phyloP scores from a whole-genome alignment of 2,329 filamentous ascomycete genomes.

The Pestalotiopsis sp. region DNA sequence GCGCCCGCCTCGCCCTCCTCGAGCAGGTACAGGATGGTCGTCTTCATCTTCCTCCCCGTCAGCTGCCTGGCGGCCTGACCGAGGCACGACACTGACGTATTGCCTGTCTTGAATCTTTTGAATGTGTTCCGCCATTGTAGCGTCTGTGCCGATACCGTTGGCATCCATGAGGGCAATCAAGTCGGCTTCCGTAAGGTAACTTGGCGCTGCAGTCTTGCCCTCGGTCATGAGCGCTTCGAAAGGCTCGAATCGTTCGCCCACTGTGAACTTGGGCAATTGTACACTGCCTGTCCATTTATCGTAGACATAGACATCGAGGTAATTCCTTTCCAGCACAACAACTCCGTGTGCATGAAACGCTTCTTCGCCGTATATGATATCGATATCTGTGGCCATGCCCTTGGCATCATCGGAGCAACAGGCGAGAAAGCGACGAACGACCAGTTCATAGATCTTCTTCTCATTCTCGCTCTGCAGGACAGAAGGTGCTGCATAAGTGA shows the following conservation, averaged over 20 bases:
- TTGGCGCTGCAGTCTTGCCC: conserved; percentile 84
- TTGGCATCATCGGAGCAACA: conserved; percentile 95
- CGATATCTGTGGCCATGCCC: conserved; percentile 82
- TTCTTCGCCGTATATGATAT: conserved; percentile 83
- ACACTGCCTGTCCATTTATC: conserved; percentile 93
- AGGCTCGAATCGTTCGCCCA: conserved; percentile 84
- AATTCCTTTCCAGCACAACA: conserved; percentile 85
- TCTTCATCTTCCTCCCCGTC: conserved; percentile 38
- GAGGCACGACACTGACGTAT: conserved; percentile 73
- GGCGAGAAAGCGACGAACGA: conserved; percentile 87
- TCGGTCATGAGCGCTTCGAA: conserved; percentile 88
- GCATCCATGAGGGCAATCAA: conserved; percentile 97
- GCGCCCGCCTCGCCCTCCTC: conserved; percentile 48
- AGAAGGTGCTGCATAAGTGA: conserved; percentile 75
- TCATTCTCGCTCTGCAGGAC: conserved; percentile 68
- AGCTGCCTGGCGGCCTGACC: conserved; percentile 37
- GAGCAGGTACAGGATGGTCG: conserved; percentile 40
- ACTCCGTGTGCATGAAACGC: conserved; percentile 81
- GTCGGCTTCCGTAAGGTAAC: conserved; percentile 92
- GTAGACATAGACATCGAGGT: conserved; percentile 93
- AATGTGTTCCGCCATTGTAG: conserved; percentile 99
- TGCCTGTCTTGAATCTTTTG: conserved; percentile 89
- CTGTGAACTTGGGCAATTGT: conserved; percentile 76
- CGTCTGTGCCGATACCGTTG: conserved; percentile 97
- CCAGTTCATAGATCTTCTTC: conserved; percentile 85